Conservation (phyloP, 164 flowering plant genomes). For the Sedum album region DNA sequence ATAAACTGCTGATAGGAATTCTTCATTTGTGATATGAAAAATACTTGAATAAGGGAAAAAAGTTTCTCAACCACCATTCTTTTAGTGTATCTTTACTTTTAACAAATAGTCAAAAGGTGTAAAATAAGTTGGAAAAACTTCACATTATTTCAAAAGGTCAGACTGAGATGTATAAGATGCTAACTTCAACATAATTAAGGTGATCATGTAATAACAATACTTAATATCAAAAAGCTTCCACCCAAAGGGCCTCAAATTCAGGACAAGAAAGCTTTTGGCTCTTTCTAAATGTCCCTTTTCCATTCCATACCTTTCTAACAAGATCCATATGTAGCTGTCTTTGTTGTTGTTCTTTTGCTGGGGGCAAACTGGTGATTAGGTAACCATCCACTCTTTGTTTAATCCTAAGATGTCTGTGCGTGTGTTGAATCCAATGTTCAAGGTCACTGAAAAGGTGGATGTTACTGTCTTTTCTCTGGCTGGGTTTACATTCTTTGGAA, state of each 20-base stretch:
- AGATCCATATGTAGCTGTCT: neutral
- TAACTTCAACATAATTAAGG: too few species aligned
- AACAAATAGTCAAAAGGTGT: too few species aligned
- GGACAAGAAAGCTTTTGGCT: neutral
- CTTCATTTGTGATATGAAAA: too few species aligned
- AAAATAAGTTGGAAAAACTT: too few species aligned
- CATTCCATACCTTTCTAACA: neutral
- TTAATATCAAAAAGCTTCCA: neutral
- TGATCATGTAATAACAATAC: neutral
- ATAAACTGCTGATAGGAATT: too few species aligned
- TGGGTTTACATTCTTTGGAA: slow-evolving; percentile 2
- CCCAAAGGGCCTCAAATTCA: slow-evolving; percentile 4
- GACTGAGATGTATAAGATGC: too few species aligned
- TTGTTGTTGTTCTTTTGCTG: neutral
- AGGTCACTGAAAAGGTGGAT: neutral
- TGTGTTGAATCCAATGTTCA: neutral
- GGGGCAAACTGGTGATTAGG: slow-evolving; percentile 6
- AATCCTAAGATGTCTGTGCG: neutral
- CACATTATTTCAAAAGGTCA: too few species aligned
- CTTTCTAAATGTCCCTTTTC: neutral
- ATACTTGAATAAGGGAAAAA: too few species aligned
- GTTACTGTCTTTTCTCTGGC: neutral
- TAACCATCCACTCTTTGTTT: slow-evolving; percentile 5
- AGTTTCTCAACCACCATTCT: too few species aligned
- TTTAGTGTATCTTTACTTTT: too few species aligned